Evolutionary conservation across 768 basidiomycete genomes (phyloP).

Genomic region (Russula sp.): DNA sequence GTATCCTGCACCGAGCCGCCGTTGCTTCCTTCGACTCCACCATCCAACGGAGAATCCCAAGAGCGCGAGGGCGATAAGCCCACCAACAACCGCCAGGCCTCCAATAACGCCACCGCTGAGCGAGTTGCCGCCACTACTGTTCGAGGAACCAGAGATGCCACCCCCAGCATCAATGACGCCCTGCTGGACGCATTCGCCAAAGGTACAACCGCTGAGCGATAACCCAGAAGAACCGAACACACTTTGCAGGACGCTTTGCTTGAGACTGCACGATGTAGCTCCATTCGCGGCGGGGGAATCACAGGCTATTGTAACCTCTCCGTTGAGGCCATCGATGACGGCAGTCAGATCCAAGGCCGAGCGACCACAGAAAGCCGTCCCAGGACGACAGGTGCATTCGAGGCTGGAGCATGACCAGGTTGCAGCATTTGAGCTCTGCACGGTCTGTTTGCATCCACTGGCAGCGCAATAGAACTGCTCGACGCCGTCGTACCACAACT

Average conservation of each 20-base stretch:
- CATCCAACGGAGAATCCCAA: slow-evolving; percentile 58
- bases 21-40: slow-evolving; percentile 55
- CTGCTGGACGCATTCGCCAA: slow-evolving; percentile 87
- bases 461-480: slow-evolving; percentile 88
- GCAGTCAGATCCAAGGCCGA: slow-evolving; percentile 43
- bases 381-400: slow-evolving; percentile 62
- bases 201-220: slow-evolving; percentile 63
- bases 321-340: slow-evolving; percentile 60
- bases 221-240: slow-evolving; percentile 76
- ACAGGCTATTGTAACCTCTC: slow-evolving; percentile 66
- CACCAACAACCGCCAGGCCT: slow-evolving; percentile 80
- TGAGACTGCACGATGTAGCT: slow-evolving; percentile 65
- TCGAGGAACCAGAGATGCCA: slow-evolving; percentile 26
- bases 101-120: slow-evolving; percentile 84
- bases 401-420: slow-evolving; percentile 72
- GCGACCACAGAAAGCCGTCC: slow-evolving; percentile 72
- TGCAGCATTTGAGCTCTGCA: slow-evolving; percentile 37
- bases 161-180: slow-evolving; percentile 58
- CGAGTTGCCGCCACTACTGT: slow-evolving; percentile 33
- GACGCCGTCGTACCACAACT: slow-evolving; percentile 71
- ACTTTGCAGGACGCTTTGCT: slow-evolving; percentile 56
- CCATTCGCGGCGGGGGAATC: slow-evolving; percentile 40
- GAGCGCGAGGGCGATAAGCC: slow-evolving; percentile 51
- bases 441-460: slow-evolving; percentile 58
- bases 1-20: slow-evolving; percentile 32